Evolutionary conservation across 176 grass and related monocot species (phyloP), one percentile per base, ranked within the genome.

Genomic region (Hyparrhenia diplandra): DNA sequence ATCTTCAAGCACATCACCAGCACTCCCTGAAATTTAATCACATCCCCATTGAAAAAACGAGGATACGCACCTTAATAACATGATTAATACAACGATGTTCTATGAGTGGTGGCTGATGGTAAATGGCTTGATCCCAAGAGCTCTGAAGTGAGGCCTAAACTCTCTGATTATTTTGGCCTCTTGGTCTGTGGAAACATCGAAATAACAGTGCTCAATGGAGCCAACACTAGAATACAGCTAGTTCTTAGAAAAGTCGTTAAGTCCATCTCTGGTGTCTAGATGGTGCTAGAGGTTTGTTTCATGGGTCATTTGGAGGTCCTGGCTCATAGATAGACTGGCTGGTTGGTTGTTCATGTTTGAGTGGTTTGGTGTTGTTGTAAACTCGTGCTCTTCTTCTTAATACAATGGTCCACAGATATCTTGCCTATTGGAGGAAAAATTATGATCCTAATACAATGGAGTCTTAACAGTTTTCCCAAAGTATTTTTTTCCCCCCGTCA

Each of bases 1-100:
- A 85, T 93, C 91, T 76, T 93, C 91, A 20, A 93, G 81, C 41
- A 93, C 87, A 28, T 93, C 87, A 87, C 91, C 91, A 40, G 84
- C 84, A 78, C 80, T 89, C 12, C 91, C 91, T 93, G 80, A 28
- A 79, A 31, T 87, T 83, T 52, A 4, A 73, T 21, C 20, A 85
- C 10, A 75, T 9, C 23, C 39, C 8, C 13, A 45, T 5, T 29
- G 5, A 34, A 77, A 77, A 30, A 16, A 39, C 40, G 28, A 82
- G 78, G 24, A 61, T 41, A 78, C 13, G 58, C 10, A 77, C 8
- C 45, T 45, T 2, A 39, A 9, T 13, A 5, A n/a, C 55, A 59
- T 24, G n/a, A 59, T 59, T 1, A 25, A 25, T 59, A 12, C n/a
- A 59, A 5, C 5, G 10, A 59, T 25, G 55, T 59, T 25, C 1